Conservation (phyloP, 805 yeast genomes). For the Candida oleophila region DNA sequence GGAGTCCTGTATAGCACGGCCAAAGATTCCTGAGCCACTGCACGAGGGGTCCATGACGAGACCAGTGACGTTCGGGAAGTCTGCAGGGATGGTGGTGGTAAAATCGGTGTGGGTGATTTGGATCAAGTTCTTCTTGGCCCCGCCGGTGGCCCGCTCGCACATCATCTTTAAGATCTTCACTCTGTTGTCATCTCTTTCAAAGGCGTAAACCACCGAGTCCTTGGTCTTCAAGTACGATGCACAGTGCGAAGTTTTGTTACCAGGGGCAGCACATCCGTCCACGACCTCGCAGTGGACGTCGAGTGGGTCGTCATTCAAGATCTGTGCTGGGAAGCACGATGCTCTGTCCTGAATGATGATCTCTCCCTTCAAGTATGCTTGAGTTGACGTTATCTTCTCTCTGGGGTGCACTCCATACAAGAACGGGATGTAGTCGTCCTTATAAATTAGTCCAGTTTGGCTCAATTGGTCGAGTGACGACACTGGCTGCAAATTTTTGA, state of each 20-base stretch:
- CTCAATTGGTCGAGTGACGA: slow-evolving; percentile 33
- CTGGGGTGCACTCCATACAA: slow-evolving; percentile 81
- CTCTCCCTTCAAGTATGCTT: slow-evolving; percentile 70
- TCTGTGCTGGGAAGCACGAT: slow-evolving; percentile 92
- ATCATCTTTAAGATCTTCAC: slow-evolving; percentile 69
- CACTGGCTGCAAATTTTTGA: slow-evolving; percentile 48
- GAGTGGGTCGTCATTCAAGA: slow-evolving; percentile 54
- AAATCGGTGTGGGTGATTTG: slow-evolving; percentile 65
- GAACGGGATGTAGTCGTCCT: slow-evolving; percentile 71
- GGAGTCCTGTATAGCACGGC: slow-evolving; percentile 66
- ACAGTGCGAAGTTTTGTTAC: slow-evolving; percentile 92
- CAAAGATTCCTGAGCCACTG: slow-evolving; percentile 96
- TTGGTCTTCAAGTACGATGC: slow-evolving; percentile 58
- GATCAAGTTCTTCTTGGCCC: slow-evolving; percentile 27
- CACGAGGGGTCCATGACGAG: slow-evolving; percentile 95
- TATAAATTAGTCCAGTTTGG: slow-evolving; percentile 58
- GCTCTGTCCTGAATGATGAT: slow-evolving; percentile 94
- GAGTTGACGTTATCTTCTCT: slow-evolving; percentile 65
- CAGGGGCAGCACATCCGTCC: slow-evolving; percentile 98
- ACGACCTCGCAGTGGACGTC: slow-evolving; percentile 60
- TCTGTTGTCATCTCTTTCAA: slow-evolving; percentile 79
- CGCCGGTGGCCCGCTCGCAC: slow-evolving; percentile 66
- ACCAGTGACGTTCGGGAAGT: slow-evolving; percentile 68
- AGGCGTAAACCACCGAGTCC: slow-evolving; percentile 62
- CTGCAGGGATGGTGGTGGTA: slow-evolving; percentile 55